phyloP scores from a whole-genome alignment of 805 yeast genomes.

The Trichomonascus vanleenenianus region DNA sequence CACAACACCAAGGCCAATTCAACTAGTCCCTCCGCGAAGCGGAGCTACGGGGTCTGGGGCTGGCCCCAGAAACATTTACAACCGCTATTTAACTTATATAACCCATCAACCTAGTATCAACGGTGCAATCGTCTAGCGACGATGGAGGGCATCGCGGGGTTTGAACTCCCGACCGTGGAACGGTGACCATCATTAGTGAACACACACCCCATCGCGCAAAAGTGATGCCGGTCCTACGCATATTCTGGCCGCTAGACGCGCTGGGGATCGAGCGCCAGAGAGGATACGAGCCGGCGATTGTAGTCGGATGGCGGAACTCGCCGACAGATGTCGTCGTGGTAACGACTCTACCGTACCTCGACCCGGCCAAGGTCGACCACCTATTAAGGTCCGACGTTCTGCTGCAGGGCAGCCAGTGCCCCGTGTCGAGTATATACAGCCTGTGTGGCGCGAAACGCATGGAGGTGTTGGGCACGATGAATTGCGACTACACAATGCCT shows the following conservation, averaged over 20 bases:
- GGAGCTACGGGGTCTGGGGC: no score
- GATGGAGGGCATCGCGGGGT: no score
- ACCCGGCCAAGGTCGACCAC: constrained; percentile 12
- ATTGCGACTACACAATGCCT: constrained; percentile 2
- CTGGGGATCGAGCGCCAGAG: constrained; percentile 13
- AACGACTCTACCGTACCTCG: constrained; percentile 19
- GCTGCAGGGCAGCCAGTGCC: constrained; percentile 11
- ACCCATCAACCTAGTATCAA: no score
- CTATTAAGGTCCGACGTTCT: constrained; percentile 15
- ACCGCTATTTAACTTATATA: no score
- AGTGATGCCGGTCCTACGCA: constrained; percentile 15
- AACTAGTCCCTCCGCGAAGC: no score
- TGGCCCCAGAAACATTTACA: no score
- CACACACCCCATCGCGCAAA: not conserved
- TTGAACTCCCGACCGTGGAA: not conserved
- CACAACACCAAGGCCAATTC: no score
- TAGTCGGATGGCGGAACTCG: constrained; percentile 23
- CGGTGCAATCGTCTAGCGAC: no score
- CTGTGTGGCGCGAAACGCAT: constrained; percentile 16
- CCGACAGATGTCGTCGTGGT: constrained; percentile 18
- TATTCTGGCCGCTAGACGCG: constrained; percentile 30
- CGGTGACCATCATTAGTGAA: not conserved
- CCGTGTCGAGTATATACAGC: constrained; percentile 12
- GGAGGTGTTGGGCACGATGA: constrained; percentile 16
- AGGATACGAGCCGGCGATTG: constrained; percentile 13